These are phyloP conservation scores for Myotisia sp. DNA, from an alignment of 2,329 filamentous ascomycete genomes.

Conservation along the genomic window DNA sequence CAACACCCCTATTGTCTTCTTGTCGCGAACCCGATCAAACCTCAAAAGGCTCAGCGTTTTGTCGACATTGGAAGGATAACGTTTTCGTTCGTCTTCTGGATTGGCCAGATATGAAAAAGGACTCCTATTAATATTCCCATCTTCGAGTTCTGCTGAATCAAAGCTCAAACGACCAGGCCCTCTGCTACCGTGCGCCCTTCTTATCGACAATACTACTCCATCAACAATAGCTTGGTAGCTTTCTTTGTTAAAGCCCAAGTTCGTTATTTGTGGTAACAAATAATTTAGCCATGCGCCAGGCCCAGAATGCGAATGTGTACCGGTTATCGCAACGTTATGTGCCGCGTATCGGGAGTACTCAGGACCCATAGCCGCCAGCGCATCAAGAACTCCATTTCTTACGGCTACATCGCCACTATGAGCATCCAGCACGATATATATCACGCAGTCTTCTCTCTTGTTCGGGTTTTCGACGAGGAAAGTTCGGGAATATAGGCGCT, in stretches of 20 bases:
- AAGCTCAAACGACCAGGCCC: constrained; percentile 56
- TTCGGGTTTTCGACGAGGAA: constrained; percentile 67
- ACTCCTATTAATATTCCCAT: constrained; percentile 81
- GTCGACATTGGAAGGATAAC: constrained; percentile 53
- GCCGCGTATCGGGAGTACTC: constrained; percentile 63
- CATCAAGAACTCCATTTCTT: constrained; percentile 71
- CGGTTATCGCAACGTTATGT: constrained; percentile 75
- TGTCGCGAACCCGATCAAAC: constrained; percentile 59
- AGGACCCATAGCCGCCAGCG: constrained; percentile 51
- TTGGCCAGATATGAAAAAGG: constrained; percentile 80
- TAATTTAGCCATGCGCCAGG: constrained; percentile 93
- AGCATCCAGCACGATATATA: constrained; percentile 78
- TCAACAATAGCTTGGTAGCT: constrained; percentile 83
- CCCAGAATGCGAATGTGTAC: constrained; percentile 84
- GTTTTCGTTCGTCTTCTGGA: constrained; percentile 56
- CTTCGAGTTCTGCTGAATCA: constrained; percentile 52
- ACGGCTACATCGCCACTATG: constrained; percentile 81
- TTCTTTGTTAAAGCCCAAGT: constrained; percentile 69
- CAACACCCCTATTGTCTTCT: constrained; percentile 63
- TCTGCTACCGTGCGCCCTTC: constrained; percentile 61
- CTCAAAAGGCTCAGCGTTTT: constrained; percentile 68
- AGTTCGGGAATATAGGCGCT: constrained; percentile 74
- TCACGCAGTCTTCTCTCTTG: constrained; percentile 55
- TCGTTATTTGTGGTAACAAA: constrained; percentile 79
- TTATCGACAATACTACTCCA: constrained; percentile 67